Conservation (phyloP, 768 basidiomycete genomes). For the Russula vinacea region DNA sequence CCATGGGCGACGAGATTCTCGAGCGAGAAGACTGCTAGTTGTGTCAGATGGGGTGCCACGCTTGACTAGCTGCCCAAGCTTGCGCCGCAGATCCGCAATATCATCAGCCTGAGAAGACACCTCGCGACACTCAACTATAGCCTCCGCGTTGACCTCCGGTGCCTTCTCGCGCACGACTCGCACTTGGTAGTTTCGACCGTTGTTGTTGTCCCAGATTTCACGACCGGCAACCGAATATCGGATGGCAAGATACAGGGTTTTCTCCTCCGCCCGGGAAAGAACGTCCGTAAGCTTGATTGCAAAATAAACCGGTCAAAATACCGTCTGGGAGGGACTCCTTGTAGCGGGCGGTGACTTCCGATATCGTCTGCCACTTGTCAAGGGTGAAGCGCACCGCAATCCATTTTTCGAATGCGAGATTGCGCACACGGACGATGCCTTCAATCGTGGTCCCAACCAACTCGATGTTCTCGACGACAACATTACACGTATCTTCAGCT, state of each 20-base stretch:
- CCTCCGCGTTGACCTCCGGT: constrained; percentile 34
- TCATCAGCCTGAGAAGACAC: constrained; percentile 36
- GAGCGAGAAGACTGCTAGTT: constrained; percentile 34
- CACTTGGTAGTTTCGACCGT: constrained; percentile 71
- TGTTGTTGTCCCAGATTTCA: constrained; percentile 94
- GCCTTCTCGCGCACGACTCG: constrained; percentile 50
- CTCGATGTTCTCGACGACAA: constrained; percentile 53
- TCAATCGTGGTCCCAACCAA: constrained; percentile 54
- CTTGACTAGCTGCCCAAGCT: constrained; percentile 62
- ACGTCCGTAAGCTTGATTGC: constrained; percentile 74
- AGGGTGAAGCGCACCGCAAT: constrained; percentile 88
- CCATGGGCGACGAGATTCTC: constrained; percentile 26
- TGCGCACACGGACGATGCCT: constrained; percentile 78
- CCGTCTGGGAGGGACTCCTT: constrained; percentile 42
- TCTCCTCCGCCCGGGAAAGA: constrained; percentile 71
- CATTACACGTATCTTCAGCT: constrained; percentile 41
- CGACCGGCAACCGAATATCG: constrained; percentile 63
- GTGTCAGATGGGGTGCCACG: constrained; percentile 35
- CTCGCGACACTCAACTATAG: constrained; percentile 2
- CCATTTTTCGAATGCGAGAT: constrained; percentile 84
- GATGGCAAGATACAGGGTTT: constrained; percentile 76
- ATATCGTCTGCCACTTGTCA: constrained; percentile 93
- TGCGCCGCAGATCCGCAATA: constrained; percentile 59
- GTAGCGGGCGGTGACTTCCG: constrained; percentile 82
- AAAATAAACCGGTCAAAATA: constrained; percentile 74